Conservation (phyloP, 345 rosid genomes). For the Durio zibethinus region DNA sequence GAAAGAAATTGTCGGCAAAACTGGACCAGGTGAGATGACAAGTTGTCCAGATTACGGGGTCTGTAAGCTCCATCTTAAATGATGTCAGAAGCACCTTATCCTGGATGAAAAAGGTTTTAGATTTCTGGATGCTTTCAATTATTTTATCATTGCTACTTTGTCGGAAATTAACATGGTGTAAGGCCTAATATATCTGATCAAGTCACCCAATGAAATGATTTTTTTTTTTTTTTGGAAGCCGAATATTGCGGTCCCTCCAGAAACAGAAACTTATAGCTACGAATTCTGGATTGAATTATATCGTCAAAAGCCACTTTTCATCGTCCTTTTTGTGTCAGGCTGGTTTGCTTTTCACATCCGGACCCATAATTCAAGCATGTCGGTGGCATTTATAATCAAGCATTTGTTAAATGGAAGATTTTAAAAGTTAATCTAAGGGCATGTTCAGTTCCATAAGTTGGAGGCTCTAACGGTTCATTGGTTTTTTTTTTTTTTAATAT, state of each 20-base stretch:
- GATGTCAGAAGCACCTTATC: conserved; percentile 19
- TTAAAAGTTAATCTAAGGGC: not conserved
- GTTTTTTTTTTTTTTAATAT: not conserved
- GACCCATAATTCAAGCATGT: conserved; percentile 3
- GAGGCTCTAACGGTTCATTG: too few species aligned
- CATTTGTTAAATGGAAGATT: not conserved
- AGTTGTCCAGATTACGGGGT: not conserved
- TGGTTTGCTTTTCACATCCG: conserved; percentile 8
- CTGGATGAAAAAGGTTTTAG: conserved; percentile 7
- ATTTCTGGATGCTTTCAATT: conserved; percentile 4
- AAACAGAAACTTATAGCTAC: not conserved
- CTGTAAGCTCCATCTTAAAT: not conserved
- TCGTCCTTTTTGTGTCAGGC: not conserved
- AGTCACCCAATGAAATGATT: conserved; percentile 23
- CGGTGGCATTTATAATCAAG: not conserved
- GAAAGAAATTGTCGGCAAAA: conserved; percentile 17
- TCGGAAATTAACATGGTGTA: conserved; percentile 6
- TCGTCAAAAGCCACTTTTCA: not conserved
- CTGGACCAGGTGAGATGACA: not conserved
- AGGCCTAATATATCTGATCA: conserved; percentile 1
- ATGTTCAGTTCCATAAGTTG: not conserved
- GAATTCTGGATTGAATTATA: not conserved
- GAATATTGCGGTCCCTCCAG: not conserved
- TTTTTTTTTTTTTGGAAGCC: conserved; percentile 8
- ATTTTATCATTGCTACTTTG: not conserved